phyloP scores from a whole-genome alignment of 179 eudicot species.

The Sideroxylon spinosum region DNA sequence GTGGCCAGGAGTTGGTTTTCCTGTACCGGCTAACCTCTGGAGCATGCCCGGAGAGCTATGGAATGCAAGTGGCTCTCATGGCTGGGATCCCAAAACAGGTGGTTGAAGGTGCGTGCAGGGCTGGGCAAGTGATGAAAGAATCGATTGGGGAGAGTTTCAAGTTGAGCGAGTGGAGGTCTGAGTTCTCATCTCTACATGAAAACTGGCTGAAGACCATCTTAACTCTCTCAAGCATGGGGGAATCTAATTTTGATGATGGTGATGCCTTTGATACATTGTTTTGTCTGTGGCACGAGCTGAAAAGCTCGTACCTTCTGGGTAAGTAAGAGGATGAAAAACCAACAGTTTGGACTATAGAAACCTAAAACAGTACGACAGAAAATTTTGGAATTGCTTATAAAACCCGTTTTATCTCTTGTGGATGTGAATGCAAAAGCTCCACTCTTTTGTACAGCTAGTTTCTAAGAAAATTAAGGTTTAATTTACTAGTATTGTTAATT shows the following conservation, averaged over 20 bases:
- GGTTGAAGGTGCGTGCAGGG: slow-evolving; percentile 63
- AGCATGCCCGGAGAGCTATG: slow-evolving; percentile 92
- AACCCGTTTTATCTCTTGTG: background rate
- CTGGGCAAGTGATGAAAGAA: slow-evolving; percentile 63
- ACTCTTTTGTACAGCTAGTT: background rate
- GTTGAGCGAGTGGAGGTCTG: slow-evolving; percentile 75
- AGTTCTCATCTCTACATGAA: slow-evolving; percentile 85
- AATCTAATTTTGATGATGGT: slow-evolving; percentile 34
- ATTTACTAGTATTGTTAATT: too few relatives aligned
- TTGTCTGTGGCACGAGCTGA: slow-evolving; percentile 91
- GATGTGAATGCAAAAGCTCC: background rate
- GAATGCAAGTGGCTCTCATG: slow-evolving; percentile 92
- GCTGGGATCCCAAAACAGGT: slow-evolving; percentile 83
- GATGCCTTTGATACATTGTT: slow-evolving; percentile 69
- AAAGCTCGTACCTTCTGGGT: slow-evolving; percentile 20
- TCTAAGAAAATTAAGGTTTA: background rate
- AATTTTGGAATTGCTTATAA: background rate
- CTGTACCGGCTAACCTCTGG: slow-evolving; percentile 74
- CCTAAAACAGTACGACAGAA: background rate
- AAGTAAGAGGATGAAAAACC: slow-evolving; percentile 2
- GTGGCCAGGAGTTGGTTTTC: slow-evolving; percentile 54
- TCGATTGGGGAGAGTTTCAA: slow-evolving; percentile 67
- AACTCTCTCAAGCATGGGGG: slow-evolving; percentile 33
- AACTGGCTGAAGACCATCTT: slow-evolving; percentile 66
- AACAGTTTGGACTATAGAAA: background rate